A percentile compares a stretch with the other conserved stretches of the same genome.
Evolutionary conservation across 768 basidiomycete genomes (phyloP).

Genomic region (Boletus rubescentipes): DNA sequence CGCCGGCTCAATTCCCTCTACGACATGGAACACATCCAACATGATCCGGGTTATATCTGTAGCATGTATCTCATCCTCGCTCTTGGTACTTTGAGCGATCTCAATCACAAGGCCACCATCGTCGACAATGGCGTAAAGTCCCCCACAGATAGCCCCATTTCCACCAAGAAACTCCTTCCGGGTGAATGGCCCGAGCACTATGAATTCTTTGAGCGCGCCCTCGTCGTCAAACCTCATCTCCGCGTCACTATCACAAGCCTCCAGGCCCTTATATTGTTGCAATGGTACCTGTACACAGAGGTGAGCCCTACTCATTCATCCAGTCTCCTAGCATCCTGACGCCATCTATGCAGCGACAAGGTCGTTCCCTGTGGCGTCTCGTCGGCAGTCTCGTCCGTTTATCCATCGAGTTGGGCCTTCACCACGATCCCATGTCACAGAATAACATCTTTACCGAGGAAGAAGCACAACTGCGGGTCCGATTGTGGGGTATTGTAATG

Average conservation of each 20-base stretch:
- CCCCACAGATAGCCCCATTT: conserved; percentile 32
- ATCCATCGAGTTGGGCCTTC: conserved; percentile 79
- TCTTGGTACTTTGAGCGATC: conserved; percentile 78
- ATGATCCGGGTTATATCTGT: conserved; percentile 79
- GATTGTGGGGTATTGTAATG: conserved; percentile 82
- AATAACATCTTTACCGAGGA: conserved; percentile 63
- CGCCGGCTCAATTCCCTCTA: conserved; percentile 66
- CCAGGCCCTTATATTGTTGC: conserved; percentile 79
- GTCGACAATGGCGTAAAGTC: conserved; percentile 46
- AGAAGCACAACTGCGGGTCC: conserved; percentile 76
- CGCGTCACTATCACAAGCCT: conserved; percentile 80
- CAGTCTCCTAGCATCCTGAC: conserved; percentile 5
- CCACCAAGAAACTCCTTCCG: conserved; percentile 59
- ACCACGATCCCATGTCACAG: conserved; percentile 79
- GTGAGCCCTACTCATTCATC: conserved; percentile 37
- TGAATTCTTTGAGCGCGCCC: conserved; percentile 80
- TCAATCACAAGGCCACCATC: conserved; percentile 66
- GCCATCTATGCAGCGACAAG: conserved; percentile 62
- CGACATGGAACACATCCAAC: conserved; percentile 46
- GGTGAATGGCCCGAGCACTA: conserved; percentile 74
- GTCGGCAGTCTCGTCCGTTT: conserved; percentile 83
- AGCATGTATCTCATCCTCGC: conserved; percentile 76
- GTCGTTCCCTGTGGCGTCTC: conserved; percentile 85
- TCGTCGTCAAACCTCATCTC: conserved; percentile 77
- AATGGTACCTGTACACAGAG: conserved; percentile 91